Base-by-base conservation (phyloP, 2,329 filamentous ascomycete genomes). In the Metarhizium brunneum region DNA sequence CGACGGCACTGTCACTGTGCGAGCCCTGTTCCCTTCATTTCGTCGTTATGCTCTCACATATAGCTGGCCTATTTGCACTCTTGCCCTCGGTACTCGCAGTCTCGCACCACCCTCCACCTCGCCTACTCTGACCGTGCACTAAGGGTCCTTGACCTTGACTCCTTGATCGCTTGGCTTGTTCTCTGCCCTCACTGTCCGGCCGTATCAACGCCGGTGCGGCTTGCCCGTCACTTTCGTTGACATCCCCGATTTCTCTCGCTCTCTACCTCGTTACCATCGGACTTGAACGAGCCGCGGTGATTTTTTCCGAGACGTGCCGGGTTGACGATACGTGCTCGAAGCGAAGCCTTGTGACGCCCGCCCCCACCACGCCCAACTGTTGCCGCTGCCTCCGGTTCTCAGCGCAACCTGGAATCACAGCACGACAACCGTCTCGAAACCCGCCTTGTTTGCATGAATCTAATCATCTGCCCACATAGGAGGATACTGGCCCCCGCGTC, bases 1-100 rank as follows among this genome's bases (percentile, higher is more conserved):
- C 32, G 32, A 35, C 32, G 32, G 32, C 32, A 35, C 32, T 35
- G 32, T 8, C 32, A 35, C 32, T 35, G 32, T 35, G 32, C 10
- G 7, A 35, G 4, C 32, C 32, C 10, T 35, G 29, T 14, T 8
- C 25, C 45, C 36, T 56, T 53, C 14, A 10, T 2, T 49, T 16
- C 38, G 43, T 58, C 57, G 61, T 61, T 56, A 67, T 66, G 63
- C 61, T 56, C 61, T 59, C 32, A 35, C 32, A 11, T 61, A 64
- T 67, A 68, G 65, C 63, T 62, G 64, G 64, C 54, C 61, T 66
- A 65, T 63, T 30, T 50, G 30, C 43, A 30, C 43, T 8, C 29
- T 56, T 47, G 50, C 52, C 50, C 30, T 14, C 52, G 38, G 35
- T n/a, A 32, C 30, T 38, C 30, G 6, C 25, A 5, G 40, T 16